Base-by-base conservation (phyloP, 2,329 filamentous ascomycete species). In the Elsinoe batatas region DNA sequence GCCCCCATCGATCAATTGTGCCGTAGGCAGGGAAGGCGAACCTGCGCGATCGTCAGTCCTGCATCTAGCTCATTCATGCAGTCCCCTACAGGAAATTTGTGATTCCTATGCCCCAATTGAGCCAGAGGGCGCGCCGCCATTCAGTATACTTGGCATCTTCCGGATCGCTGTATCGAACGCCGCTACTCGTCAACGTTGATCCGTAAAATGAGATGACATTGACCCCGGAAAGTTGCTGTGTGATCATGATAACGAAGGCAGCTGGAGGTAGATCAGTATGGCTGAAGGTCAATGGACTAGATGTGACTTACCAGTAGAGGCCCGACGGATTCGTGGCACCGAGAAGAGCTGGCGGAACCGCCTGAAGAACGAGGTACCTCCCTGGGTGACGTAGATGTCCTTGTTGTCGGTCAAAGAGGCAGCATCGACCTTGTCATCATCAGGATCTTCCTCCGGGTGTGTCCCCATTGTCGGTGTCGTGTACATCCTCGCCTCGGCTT, bases 1-100 rank as follows among this genome's bases (percentile, higher is more conserved):
- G 73, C 1, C 80, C 80, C 58, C 76, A 77, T 0, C 72, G 78
- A 58, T 82, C 79, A 60, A 82, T 82, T 3, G 79, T 79, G 71
- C 73, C 80, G 40, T 82, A 71, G 1, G 80, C 79, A 0, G 80
- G 80, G 58, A 76, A 78, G 0, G 79, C 78, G 60, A 82, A 81
- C 40, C 80, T 35, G 53, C 12, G 13, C 5, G 3, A 2, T 6
- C 8, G 49, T 54, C 17, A 54, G 50, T 3, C 32, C 32, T 13
- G 13, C n/a, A 35, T 58, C 55, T 12, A 58, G 26, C 12, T 3
- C 22, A 37, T 11, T 36, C 5, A n/a, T 5, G 15, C 3, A 17
- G 7, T 7, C 20, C 15, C 53, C 1, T 8, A 55, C 53, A 53
- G 57, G 12, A 62, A 62, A 51, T 67, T 66, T 8, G 59, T 58